phyloP scores from a whole-genome alignment of 2,329 filamentous ascomycete species.

The Tolypocladium amazonense region DNA sequence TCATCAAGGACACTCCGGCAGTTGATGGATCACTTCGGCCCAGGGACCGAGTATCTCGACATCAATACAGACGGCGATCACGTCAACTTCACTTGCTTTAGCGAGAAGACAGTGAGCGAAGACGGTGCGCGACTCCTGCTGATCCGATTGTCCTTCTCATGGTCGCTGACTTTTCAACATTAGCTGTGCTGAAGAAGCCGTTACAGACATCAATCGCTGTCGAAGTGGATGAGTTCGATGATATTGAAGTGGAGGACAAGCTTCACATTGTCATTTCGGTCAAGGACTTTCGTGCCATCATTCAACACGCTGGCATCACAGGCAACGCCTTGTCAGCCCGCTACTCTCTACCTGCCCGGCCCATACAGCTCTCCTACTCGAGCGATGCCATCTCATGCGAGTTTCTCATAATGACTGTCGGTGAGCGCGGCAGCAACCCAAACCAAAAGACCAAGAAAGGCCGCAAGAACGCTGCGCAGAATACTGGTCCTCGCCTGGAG shows the following conservation, averaged over 20 bases:
- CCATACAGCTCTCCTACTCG: constrained; percentile 62
- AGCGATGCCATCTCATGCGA: constrained; percentile 60
- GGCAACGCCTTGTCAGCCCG: constrained; percentile 55
- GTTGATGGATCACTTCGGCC: constrained; percentile 70
- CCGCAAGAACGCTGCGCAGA: constrained; percentile 25
- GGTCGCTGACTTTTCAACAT: constrained; percentile 16
- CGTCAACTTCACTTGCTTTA: constrained; percentile 72
- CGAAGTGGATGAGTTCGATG: constrained; percentile 66
- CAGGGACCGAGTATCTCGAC: constrained; percentile 70
- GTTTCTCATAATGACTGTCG: constrained; percentile 75
- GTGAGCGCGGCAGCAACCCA: constrained; percentile 45
- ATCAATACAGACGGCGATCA: constrained; percentile 65
- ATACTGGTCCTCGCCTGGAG: constrained; percentile 31
- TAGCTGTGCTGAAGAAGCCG: constrained; percentile 71
- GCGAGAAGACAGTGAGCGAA: constrained; percentile 64
- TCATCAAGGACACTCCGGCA: constrained; percentile 61
- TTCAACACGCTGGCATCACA: constrained; percentile 62
- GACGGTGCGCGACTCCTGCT: constrained; percentile 20
- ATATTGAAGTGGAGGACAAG: constrained; percentile 62
- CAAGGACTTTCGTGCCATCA: constrained; percentile 72
- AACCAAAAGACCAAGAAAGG: constrained; percentile 37
- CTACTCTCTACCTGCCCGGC: constrained; percentile 61
- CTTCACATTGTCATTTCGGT: constrained; percentile 73
- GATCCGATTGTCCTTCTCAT: neutral
- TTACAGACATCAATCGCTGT: constrained; percentile 71